Evolutionary conservation across 345 rosid species (phyloP).

Genomic region (Anastatica hierochuntica): DNA sequence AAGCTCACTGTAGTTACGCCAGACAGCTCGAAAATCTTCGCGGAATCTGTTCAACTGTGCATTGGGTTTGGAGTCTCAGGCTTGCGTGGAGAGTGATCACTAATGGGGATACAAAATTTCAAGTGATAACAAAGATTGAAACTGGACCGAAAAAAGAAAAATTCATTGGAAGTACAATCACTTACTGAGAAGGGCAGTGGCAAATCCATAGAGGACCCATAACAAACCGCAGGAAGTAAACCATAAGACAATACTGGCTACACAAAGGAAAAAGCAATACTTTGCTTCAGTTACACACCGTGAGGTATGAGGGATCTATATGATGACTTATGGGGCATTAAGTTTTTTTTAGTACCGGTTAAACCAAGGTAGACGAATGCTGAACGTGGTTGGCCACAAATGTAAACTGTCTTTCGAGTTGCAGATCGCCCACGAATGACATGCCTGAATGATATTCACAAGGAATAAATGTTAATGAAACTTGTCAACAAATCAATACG

Average conservation of each 20-base stretch:
- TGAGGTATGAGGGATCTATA: not conserved
- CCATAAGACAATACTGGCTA: slow-evolving; percentile 25
- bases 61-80: slow-evolving; percentile 29
- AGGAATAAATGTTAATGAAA: no score
- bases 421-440: slow-evolving; percentile 31
- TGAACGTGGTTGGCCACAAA: slow-evolving; percentile 29
- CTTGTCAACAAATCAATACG: no score
- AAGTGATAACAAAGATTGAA: not conserved
- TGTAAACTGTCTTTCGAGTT: slow-evolving; percentile 23
- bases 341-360: slow-evolving; percentile 9
- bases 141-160: not conserved
- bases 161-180: not conserved
- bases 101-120: not conserved
- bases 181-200: slow-evolving; percentile 24
- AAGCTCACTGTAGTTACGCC: slow-evolving; percentile 27
- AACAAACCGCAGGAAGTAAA: slow-evolving; percentile 26
- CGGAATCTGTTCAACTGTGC: slow-evolving; percentile 32
- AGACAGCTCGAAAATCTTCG: slow-evolving; percentile 30
- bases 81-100: slow-evolving; percentile 28
- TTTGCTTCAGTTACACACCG: slow-evolving; percentile 5
- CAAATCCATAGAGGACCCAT: slow-evolving; percentile 23
- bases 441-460: slow-evolving; percentile 20
- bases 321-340: no score
- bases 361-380: slow-evolving; percentile 23
- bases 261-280: slow-evolving; percentile 4